phyloP scores from a whole-genome alignment of 129 eudicot species.

The Centaurea solstitialis region DNA sequence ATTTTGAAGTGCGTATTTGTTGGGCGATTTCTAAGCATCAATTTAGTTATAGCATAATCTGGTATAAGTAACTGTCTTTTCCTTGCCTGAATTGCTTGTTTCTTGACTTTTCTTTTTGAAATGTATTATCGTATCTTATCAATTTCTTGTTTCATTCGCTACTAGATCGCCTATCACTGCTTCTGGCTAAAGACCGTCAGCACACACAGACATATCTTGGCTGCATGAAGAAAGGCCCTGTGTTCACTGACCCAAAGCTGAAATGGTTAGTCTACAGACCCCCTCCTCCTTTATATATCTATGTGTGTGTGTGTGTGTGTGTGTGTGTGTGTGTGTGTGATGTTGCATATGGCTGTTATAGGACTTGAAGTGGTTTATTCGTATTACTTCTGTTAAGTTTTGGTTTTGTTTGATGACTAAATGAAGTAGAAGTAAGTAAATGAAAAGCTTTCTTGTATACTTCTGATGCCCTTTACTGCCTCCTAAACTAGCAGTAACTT shows the following conservation, averaged over 20 bases:
- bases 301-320: too few relatives aligned
- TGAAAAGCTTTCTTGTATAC: too few relatives aligned
- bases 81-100: background rate
- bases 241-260: conserved; percentile 90
- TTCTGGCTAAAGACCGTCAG: conserved; percentile 84
- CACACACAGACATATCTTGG: conserved; percentile 89
- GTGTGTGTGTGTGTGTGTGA: too few relatives aligned
- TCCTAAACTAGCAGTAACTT: too few relatives aligned
- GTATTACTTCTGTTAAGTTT: too few relatives aligned
- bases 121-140: conserved; percentile 7
- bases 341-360: too few relatives aligned
- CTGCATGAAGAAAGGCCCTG: conserved; percentile 99
- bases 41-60: background rate
- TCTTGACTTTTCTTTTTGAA: background rate
- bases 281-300: background rate
- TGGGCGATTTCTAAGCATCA: background rate
- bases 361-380: too few relatives aligned
- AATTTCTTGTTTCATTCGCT: conserved; percentile 21
- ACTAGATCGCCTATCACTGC: conserved; percentile 89
- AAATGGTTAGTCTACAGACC: conserved; percentile 66
- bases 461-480: too few relatives aligned
- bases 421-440: too few relatives aligned
- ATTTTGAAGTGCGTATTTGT: background rate
- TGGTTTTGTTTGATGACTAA: too few relatives aligned
- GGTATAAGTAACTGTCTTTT: background rate